Conservation (phyloP, 2,329 filamentous ascomycete genomes). For the Endothia cerciana region DNA sequence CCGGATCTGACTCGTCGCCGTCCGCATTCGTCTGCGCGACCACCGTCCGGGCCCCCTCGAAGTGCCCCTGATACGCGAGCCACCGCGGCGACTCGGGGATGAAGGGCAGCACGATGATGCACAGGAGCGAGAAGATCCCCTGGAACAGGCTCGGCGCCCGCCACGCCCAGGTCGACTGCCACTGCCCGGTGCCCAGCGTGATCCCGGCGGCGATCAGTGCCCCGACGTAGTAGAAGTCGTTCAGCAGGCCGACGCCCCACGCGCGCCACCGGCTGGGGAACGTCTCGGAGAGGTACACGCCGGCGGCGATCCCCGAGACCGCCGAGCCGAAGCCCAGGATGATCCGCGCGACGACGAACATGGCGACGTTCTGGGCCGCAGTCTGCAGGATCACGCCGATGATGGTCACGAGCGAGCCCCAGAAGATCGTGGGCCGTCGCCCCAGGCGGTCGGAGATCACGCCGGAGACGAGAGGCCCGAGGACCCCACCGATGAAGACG, state of each 20-base stretch:
- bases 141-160: conserved; percentile 46
- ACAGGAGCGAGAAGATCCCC: conserved; percentile 36
- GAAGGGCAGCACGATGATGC: conserved; percentile 44
- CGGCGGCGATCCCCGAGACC: conserved; percentile 47
- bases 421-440: conserved; percentile 48
- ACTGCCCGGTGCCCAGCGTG: conserved; percentile 46
- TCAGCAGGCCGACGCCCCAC: conserved; percentile 45
- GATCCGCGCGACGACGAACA: conserved; percentile 53
- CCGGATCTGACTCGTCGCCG: conserved; percentile 45
- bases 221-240: conserved; percentile 42
- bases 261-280: conserved; percentile 50
- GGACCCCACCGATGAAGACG: conserved; percentile 55
- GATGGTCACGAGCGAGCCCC: conserved; percentile 45
- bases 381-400: conserved; percentile 51
- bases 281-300: conserved; percentile 54
- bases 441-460: conserved; percentile 47
- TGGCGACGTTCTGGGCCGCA: conserved; percentile 53
- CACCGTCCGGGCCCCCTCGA: conserved; percentile 45
- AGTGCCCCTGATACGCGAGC: conserved; percentile 46
- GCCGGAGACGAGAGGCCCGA: conserved; percentile 49
- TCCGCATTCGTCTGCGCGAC: conserved; percentile 50
- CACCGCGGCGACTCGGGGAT: conserved; percentile 53
- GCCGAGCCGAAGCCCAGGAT: conserved; percentile 51
- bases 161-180: conserved; percentile 49
- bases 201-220: conserved; percentile 52